Conservation (phyloP, 2,329 filamentous ascomycete genomes). For the Grosmannia clavigera region DNA sequence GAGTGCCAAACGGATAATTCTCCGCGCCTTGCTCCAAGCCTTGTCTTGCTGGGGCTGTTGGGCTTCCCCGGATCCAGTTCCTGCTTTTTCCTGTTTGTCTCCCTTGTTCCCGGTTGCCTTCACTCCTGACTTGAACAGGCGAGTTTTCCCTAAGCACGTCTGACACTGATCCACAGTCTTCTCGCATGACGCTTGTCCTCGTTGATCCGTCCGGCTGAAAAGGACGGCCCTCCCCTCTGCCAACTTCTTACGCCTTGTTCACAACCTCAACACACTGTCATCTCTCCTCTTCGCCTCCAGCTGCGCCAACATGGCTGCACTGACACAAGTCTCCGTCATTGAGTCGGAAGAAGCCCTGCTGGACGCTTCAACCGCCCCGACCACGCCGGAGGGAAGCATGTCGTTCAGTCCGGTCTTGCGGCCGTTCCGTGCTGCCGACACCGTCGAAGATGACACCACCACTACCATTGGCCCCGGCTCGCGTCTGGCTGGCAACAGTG, state of each 20-base stretch:
- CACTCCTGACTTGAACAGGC: not conserved
- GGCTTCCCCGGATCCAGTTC: not conserved
- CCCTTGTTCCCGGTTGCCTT: not conserved
- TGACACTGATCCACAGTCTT: no score
- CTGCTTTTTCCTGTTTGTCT: not conserved
- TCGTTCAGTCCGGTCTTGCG: slow-evolving; percentile 28
- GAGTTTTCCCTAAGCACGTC: not conserved
- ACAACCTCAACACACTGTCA: not conserved
- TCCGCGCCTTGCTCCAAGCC: not conserved
- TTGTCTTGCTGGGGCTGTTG: not conserved
- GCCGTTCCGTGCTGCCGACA: slow-evolving; percentile 14
- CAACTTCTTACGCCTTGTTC: no score
- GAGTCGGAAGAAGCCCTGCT: slow-evolving; percentile 18
- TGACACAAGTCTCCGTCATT: not conserved
- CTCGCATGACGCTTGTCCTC: no score
- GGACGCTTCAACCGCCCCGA: slow-evolving; percentile 29
- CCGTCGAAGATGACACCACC: slow-evolving; percentile 3
- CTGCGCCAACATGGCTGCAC: not conserved
- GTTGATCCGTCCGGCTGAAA: no score
- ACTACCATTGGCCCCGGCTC: not conserved
- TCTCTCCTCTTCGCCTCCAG: not conserved
- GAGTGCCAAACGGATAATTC: no score
- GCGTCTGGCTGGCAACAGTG: not conserved
- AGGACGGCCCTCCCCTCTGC: no score
- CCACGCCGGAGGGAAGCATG: slow-evolving; percentile 30